Percentiles rank a stretch among this genome's conserved stretches.
phyloP scores from a whole-genome alignment of 306 rosid genomes.

The Crotalaria pallida region DNA sequence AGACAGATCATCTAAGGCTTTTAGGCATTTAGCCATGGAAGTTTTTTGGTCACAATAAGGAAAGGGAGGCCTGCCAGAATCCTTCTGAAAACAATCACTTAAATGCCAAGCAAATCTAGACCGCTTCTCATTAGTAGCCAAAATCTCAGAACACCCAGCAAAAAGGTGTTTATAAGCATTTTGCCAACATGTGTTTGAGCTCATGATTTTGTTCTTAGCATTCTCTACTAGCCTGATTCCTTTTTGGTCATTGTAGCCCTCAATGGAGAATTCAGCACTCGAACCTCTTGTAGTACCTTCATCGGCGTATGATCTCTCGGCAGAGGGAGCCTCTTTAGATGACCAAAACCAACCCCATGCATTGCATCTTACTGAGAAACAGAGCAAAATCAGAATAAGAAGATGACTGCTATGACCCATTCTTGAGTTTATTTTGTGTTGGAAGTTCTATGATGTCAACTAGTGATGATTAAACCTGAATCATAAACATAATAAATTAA shows the following conservation, averaged over 20 bases:
- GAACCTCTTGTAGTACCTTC: slow-evolving; percentile 24
- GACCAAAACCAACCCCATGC: slow-evolving; percentile 71
- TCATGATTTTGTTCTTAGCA: slow-evolving; percentile 46
- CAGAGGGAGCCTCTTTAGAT: slow-evolving; percentile 22
- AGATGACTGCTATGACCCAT: slow-evolving; percentile 30
- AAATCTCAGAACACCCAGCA: slow-evolving; percentile 63
- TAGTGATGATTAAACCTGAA: slow-evolving; percentile 18
- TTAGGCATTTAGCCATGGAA: slow-evolving; percentile 44
- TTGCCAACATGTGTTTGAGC: slow-evolving; percentile 66
- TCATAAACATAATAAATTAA: neutral
- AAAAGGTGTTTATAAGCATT: slow-evolving; percentile 61
- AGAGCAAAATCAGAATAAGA: slow-evolving; percentile 29
- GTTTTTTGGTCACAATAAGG: slow-evolving; percentile 56
- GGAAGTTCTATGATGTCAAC: neutral
- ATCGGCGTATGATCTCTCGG: slow-evolving; percentile 15
- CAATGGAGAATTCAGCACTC: slow-evolving; percentile 52
- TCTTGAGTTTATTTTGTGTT: neutral
- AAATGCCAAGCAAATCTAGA: slow-evolving; percentile 87
- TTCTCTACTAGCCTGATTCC: slow-evolving; percentile 46
- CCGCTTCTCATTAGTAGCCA: slow-evolving; percentile 56
- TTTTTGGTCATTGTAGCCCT: slow-evolving; percentile 45
- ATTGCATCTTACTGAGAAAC: slow-evolving; percentile 23
- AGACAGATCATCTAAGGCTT: slow-evolving; percentile 44
- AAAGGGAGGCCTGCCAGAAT: slow-evolving; percentile 60
- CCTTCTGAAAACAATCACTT: slow-evolving; percentile 83